These are phyloP conservation scores for Tubosaeta sp. DNA, from an alignment of 768 basidiomycete genomes.

Conservation along the genomic window DNA sequence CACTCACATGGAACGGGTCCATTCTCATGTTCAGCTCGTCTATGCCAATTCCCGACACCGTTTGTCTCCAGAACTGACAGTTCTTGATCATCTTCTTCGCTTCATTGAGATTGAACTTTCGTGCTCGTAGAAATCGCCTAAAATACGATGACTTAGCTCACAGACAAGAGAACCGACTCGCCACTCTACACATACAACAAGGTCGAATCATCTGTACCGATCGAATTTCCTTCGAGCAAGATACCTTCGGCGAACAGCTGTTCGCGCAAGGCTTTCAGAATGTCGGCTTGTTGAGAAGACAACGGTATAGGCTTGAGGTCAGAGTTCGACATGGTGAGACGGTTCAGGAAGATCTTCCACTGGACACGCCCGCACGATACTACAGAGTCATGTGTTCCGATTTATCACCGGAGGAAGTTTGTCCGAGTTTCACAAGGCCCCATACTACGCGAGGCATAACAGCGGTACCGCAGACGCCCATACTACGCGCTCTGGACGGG, in stretches of 20 bases:
- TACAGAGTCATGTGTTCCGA: neutral
- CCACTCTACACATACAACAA: constrained; percentile 44
- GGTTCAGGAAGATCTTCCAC: neutral
- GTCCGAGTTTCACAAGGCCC: neutral
- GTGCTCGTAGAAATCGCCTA: constrained; percentile 76
- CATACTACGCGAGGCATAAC: neutral
- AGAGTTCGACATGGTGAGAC: constrained; percentile 11
- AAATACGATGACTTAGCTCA: constrained; percentile 5
- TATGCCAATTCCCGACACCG: constrained; percentile 59
- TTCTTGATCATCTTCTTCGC: constrained; percentile 63
- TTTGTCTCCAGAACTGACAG: constrained; percentile 66
- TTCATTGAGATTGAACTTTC: constrained; percentile 55
- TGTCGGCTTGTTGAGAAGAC: constrained; percentile 31
- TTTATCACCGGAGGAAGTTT: neutral
- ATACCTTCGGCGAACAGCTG: constrained; percentile 50
- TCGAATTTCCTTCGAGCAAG: constrained; percentile 54
- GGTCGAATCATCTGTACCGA: constrained; percentile 58
- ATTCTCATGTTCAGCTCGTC: constrained; percentile 57
- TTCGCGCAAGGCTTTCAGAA: constrained; percentile 47
- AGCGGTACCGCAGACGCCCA: neutral
- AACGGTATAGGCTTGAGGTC: constrained; percentile 6
- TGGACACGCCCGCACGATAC: neutral
- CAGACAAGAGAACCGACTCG: neutral
- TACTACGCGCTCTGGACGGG: neutral
- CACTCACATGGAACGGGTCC: constrained; percentile 68